Evolutionary conservation across 345 rosid species (phyloP).

Genomic region (Limnanthes douglasii): DNA sequence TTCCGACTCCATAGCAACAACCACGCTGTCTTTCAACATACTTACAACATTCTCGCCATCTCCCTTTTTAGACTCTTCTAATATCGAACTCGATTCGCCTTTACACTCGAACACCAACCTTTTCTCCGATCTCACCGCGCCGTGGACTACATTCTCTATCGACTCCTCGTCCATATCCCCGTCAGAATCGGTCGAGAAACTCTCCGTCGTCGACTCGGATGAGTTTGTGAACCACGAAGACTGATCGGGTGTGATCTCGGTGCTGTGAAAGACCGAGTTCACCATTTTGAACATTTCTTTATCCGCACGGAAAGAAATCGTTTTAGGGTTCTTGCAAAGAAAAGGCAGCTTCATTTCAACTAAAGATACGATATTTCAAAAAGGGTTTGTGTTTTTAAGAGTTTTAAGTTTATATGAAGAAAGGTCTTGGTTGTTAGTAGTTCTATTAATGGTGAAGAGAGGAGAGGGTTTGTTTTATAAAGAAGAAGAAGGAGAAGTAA

Average conservation of each 20-base stretch:
- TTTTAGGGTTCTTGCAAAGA: constrained; percentile 65
- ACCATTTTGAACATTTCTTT: constrained; percentile 58
- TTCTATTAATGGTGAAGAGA: no score
- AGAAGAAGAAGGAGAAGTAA: constrained; percentile 9
- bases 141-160: constrained; percentile 42
- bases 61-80: constrained; percentile 21
- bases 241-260: constrained; percentile 10
- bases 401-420: no score
- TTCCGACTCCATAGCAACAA: constrained; percentile 66
- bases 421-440: no score
- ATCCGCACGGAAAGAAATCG: constrained; percentile 44
- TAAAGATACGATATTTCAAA: no score
- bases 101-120: constrained; percentile 72
- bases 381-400: no score
- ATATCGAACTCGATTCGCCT: constrained; percentile 52
- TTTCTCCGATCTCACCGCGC: constrained; percentile 47
- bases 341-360: no score
- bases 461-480: neutral
- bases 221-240: constrained; percentile 23
- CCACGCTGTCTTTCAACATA: constrained; percentile 34
- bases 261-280: constrained; percentile 48
- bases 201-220: constrained; percentile 17
- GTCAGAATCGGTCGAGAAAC: constrained; percentile 19
- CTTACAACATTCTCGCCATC: constrained; percentile 10
- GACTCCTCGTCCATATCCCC: constrained; percentile 18